These are phyloP conservation scores for Dacryopinax primogenitus DNA, from an alignment of 768 basidiomycete species.

Conservation along the genomic window DNA sequence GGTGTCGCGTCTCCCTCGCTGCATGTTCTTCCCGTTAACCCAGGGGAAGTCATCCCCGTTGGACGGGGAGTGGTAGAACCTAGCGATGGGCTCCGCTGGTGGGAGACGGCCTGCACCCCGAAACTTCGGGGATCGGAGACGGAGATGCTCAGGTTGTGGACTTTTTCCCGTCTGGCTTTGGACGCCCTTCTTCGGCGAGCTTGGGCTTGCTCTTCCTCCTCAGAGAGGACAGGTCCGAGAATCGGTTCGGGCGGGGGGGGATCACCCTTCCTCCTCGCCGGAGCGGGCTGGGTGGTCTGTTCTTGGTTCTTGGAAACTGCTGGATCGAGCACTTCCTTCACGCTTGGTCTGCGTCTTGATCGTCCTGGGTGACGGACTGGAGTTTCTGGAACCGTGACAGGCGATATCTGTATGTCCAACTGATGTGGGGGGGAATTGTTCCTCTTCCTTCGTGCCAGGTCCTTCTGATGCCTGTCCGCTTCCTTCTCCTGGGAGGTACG, in stretches of 20 bases:
- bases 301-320: not conserved
- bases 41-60: not conserved
- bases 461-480: not conserved
- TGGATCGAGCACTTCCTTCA: not conserved
- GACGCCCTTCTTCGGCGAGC: not conserved
- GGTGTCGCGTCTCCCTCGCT: not conserved
- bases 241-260: not conserved
- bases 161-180: not conserved
- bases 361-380: not conserved
- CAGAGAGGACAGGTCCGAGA: not conserved
- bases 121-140: not conserved
- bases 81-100: not conserved
- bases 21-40: not conserved
- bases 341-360: not conserved
- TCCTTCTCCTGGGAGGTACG: not conserved
- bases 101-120: not conserved
- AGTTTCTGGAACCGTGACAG: not conserved
- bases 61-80: not conserved
- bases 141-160: not conserved
- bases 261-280: not conserved
- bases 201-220: not conserved
- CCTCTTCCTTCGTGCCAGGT: not conserved
- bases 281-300: not conserved
- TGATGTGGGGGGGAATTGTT: not conserved
- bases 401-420: not conserved